phyloP scores from a whole-genome alignment of 768 basidiomycete species.

The Pholiota microspora region DNA sequence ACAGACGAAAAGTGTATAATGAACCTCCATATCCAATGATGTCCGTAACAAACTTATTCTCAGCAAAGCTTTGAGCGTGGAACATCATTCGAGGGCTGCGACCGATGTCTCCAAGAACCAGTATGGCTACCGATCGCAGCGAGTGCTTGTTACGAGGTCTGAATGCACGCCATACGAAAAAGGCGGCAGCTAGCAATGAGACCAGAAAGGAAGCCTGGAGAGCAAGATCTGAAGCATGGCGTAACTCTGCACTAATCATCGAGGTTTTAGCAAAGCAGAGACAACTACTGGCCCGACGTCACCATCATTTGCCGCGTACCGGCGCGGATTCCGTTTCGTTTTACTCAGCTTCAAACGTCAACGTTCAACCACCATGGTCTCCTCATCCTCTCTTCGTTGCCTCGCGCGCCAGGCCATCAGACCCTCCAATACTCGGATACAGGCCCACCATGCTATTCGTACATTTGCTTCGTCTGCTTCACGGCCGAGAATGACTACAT shows the following conservation, averaged over 20 bases:
- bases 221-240: slow-evolving; percentile 7
- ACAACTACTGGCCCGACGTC: neutral
- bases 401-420: slow-evolving; percentile 15
- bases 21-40: slow-evolving; percentile 86
- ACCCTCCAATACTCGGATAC: slow-evolving; percentile 9
- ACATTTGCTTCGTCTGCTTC: slow-evolving; percentile 12
- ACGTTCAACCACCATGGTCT: slow-evolving; percentile 26
- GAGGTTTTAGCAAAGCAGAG: neutral
- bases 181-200: slow-evolving; percentile 12
- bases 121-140: slow-evolving; percentile 74
- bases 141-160: slow-evolving; percentile 37
- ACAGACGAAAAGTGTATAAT: slow-evolving; percentile 11
- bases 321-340: neutral
- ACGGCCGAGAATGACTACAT: slow-evolving; percentile 2
- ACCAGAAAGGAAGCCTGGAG: slow-evolving; percentile 16
- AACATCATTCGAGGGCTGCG: slow-evolving; percentile 99
- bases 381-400: slow-evolving; percentile 18
- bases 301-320: neutral
- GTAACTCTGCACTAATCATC: neutral
- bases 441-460: slow-evolving; percentile 11
- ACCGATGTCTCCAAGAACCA: slow-evolving; percentile 95
- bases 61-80: slow-evolving; percentile 90
- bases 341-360: slow-evolving; percentile 5
- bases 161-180: slow-evolving; percentile 32
- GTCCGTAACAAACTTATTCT: slow-evolving; percentile 71